Base-by-base conservation (phyloP, 768 basidiomycete species). In the Gymnopilus dilepis region DNA sequence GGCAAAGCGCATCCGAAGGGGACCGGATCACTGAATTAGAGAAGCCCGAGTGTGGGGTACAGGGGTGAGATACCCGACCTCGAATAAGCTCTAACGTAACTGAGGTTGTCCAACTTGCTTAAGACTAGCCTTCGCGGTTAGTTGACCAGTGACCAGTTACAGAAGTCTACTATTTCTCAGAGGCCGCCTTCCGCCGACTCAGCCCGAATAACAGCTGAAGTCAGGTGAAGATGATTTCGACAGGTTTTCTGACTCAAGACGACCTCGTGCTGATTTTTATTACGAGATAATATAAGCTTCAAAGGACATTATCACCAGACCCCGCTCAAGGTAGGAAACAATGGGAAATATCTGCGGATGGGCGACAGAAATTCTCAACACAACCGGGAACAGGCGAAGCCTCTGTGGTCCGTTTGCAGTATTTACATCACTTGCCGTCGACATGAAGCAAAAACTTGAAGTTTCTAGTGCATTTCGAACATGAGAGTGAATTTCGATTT, bases 21-120 rank as follows among this genome's bases (percentile, higher is more conserved):
- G 47, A 31, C 47, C 47, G 47, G 47, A 50, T 50, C 47, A 50
- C 6, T 50, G n/a, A 26, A 22, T 45, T 21, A n/a, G 47, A 31
- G 47, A 50, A 50, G 47, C 28, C 30, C 15, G 17, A 30, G 47
- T 50, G 47, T n/a, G 47, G 47, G 47, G 47, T 50, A 50, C 26
- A 50, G 24, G 47, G 47, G 47, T 50, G 47, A 11, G 26, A 50
- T 47, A 28, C 12, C 26, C 24, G 3, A 6, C 9, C 34, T 3
- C 34, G 34, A 37, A 6, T 37, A 15, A 37, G 6, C 22, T 45
- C 43, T 47, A 26, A 22, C 45, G 45, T 47, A 47, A 47, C n/a
- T n/a, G n/a, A 19, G 13, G 6, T 15, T 24, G 45, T 26, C 45
- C 24, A 13, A 13, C 45, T 47, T 12, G 43, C 33, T 37, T 15